A percentile compares a stretch with the other conserved stretches of the same genome.
These are phyloP conservation scores for Fraxinus albicans DNA, from an alignment of 305 asterid genomes.

Conservation along the genomic window DNA sequence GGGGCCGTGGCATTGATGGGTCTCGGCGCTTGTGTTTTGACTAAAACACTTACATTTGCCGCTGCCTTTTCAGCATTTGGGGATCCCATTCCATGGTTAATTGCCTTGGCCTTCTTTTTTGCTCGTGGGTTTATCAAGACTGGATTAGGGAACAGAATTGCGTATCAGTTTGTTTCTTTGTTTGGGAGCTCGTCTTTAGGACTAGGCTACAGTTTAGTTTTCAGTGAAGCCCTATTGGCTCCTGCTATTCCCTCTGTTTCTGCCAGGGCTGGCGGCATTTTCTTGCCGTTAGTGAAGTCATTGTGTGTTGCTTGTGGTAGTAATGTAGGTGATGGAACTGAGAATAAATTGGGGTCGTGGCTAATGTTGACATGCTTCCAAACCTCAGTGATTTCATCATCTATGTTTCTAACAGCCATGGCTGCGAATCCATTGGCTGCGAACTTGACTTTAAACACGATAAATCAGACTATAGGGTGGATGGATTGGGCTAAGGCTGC, in stretches of 20 bases:
- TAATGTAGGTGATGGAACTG: conserved; percentile 92
- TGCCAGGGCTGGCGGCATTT: conserved; percentile 94
- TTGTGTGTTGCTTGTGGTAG: conserved; percentile 93
- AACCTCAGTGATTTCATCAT: conserved; percentile 87
- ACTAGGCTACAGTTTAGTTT: conserved; percentile 86
- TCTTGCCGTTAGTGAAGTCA: conserved; percentile 82
- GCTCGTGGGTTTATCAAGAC: conserved; percentile 77
- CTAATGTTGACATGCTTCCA: conserved; percentile 91
- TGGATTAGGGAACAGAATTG: conserved; percentile 74
- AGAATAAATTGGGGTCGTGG: conserved; percentile 87
- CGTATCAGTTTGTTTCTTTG: conserved; percentile 80
- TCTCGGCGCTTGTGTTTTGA: conserved; percentile 78
- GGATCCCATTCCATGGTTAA: conserved; percentile 94
- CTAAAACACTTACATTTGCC: conserved; percentile 82
- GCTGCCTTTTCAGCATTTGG: conserved; percentile 96
- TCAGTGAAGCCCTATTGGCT: conserved; percentile 90
- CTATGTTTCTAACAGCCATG: conserved; percentile 98
- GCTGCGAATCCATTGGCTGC: conserved; percentile 98
- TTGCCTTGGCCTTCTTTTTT: conserved; percentile 89
- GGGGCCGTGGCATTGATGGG: conserved; percentile 96
- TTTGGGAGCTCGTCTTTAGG: conserved; percentile 92
- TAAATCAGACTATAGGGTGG: conserved; percentile 76
- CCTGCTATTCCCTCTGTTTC: conserved; percentile 97
- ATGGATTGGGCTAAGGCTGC: conserved; percentile 99
- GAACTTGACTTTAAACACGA: conserved; percentile 68